Conservation (phyloP, 2,329 filamentous ascomycete genomes). For the Emmonsiellopsis sp. region DNA sequence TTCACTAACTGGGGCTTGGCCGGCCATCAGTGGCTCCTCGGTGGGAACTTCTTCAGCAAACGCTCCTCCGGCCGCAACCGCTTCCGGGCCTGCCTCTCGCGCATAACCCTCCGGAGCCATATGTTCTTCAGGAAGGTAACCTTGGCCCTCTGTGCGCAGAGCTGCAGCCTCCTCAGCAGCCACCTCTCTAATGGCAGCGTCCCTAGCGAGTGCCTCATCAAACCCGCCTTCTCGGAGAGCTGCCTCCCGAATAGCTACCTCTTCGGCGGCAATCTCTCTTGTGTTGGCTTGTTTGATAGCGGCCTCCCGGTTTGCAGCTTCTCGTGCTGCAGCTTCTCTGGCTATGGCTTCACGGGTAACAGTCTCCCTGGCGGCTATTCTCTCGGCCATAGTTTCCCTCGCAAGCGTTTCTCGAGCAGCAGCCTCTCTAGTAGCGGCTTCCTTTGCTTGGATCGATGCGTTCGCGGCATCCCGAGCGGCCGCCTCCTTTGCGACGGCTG, state of each 20-base stretch:
- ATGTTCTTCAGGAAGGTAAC: neutral
- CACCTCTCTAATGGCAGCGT: neutral
- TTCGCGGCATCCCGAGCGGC: slow-evolving; percentile 1
- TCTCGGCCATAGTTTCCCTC: neutral
- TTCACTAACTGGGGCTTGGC: neutral
- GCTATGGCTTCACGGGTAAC: slow-evolving; percentile 1
- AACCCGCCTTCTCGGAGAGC: neutral
- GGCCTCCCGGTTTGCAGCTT: neutral
- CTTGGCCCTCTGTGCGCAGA: neutral
- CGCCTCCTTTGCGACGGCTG: neutral
- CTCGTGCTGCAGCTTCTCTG: neutral
- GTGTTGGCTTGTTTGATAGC: slow-evolving; percentile 3
- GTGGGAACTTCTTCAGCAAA: neutral
- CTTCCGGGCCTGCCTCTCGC: neutral
- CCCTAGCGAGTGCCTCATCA: neutral
- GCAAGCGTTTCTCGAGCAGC: neutral
- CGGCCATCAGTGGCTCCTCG: neutral
- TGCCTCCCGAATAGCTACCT: slow-evolving; percentile 1
- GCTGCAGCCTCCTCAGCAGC: neutral
- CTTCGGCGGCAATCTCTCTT: slow-evolving; percentile 1
- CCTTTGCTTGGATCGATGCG: neutral
- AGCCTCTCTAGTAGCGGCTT: slow-evolving; percentile 1
- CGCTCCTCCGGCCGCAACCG: neutral
- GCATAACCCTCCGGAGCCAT: neutral
- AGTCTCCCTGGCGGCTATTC: neutral